Base-by-base conservation (phyloP, 345 rosid genomes). In the Citrus maxima region DNA sequence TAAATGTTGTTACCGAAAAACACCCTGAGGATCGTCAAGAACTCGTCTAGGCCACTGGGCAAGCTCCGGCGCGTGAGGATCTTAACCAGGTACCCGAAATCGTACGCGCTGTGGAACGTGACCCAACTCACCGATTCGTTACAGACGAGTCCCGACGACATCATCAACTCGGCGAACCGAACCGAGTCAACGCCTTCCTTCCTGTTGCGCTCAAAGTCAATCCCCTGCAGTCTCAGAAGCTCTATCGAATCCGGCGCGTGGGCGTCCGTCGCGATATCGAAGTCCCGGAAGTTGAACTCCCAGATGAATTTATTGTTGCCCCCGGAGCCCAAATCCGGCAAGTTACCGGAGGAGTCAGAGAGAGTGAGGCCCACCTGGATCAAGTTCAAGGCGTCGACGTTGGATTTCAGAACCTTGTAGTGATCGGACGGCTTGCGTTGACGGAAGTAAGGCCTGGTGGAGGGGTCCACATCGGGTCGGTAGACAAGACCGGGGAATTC, bases 91-190 rank as follows among this genome's bases (percentile, higher is more conserved):
- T 95, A 95, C 66, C 99, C 98, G 73, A 95, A 95, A 81, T 95
- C 99, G 51, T 95, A 92, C 72, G 97, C 97, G 89, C 97, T 88
- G 83, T 93, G 98, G 70, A 95, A 95, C 19, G 94, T 89, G n/a
- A 95, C 97, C 98, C 98, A 95, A 75, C 94, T 93, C 81, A 95
- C 97, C 0, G 87, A 76, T 5, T 88, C 90, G 70, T 90, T 93
- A 69, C 95, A 87, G 25, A 95, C 88, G 25, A 95, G 86, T 8
- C 98, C 98, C 2, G 98, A 90, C 1, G 98, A 90, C 94, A 95
- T 93, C 88, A 93, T 77, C 82, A 93, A 69, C 86, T 93, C 97
- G 5, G 97, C 93, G 68, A 95, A 95, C 70, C 78, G 82, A 46
- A 61, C 82, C 14, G 97, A 93, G 59, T 90, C 91, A 2, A 89